Conservation (phyloP, 2,329 filamentous ascomycete genomes). For the Claviceps pusilla region DNA sequence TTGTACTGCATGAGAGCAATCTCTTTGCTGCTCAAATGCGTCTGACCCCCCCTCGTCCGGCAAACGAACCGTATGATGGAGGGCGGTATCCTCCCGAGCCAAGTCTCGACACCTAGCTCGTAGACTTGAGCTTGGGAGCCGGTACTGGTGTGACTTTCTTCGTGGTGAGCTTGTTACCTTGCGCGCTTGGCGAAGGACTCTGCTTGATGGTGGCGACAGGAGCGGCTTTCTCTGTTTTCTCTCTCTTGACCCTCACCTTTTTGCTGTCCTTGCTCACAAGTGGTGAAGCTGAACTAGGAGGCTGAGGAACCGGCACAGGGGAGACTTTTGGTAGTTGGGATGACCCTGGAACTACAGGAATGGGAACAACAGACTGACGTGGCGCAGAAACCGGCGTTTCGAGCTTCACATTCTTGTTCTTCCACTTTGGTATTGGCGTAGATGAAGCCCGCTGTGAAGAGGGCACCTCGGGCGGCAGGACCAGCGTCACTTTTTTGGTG, state of each 20-base stretch:
- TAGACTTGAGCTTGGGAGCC: constrained; percentile 9
- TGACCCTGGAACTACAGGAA: constrained; percentile 21
- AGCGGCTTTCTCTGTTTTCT: constrained; percentile 13
- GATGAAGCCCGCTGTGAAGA: constrained; percentile 8
- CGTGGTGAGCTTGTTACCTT: constrained; percentile 6
- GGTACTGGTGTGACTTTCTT: constrained; percentile 14
- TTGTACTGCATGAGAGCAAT: neutral
- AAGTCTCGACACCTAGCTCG: constrained; percentile 11
- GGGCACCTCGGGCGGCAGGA: constrained; percentile 19
- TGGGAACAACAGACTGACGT: constrained; percentile 17
- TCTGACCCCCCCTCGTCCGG: neutral
- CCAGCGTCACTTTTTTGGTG: constrained; percentile 18
- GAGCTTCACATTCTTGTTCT: constrained; percentile 9
- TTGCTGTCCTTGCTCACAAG: constrained; percentile 13
- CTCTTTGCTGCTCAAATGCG: neutral
- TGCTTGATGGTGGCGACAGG: constrained; percentile 6
- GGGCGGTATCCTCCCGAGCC: neutral
- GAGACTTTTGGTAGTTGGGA: constrained; percentile 15
- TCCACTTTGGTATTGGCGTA: constrained; percentile 10
- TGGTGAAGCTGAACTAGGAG: constrained; percentile 8
- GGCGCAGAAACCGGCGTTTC: constrained; percentile 16
- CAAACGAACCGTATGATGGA: neutral
- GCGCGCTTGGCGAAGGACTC: constrained; percentile 10
- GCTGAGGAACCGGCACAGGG: constrained; percentile 11
- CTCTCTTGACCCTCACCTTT: constrained; percentile 17